Base-by-base conservation (phyloP, 2,329 filamentous ascomycete genomes). In the Aureobasidium leucospermi region DNA sequence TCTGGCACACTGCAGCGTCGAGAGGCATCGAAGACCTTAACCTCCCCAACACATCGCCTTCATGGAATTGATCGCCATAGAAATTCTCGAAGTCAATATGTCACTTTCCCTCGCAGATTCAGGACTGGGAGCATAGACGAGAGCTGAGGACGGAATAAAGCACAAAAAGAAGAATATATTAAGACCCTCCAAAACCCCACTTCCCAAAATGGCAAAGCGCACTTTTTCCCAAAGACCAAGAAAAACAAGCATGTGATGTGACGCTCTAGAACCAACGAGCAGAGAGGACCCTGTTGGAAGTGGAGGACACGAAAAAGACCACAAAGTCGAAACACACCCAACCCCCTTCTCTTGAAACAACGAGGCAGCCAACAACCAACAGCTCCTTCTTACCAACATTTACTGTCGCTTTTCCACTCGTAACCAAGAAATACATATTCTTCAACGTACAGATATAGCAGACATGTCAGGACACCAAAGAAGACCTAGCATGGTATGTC, bases 401-500 rank as follows among this genome's bases (percentile, higher is more conserved):
- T 38, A 15, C 23, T 52, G 19, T 23, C 11, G 36, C 28, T 31
- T 32, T 38, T 15, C 19, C 8, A 13, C n/a, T 42, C 15, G 2
- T 15, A 9, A 42, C 5, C 1, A 2, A 13, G 4, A 42, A 15
- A 15, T 16, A 42, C 2, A 42, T 15, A 42, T 42, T 42, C 39
- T 13, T 42, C 39, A 42, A n/a, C 11, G 23, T 23, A 23, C 23
- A 42, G 15, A 15, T n/a, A 52, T 19, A 36, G 36, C 36, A 52
- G 23, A 41, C 16, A 55, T 55, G 51, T 55, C 51, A 39, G 51
- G 13, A 23, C 51, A 55, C 34, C 51, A 55, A 15, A 55, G 51
- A 55, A 55, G 51, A 43, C 51, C 51, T 55, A 55, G 51, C 39
- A 55, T 55, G 51, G 51, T 55, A 55, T 43, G 51, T 55, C 36